These are phyloP conservation scores for Epichloe scottii DNA, from an alignment of 2,329 filamentous ascomycete genomes.

Conservation along the genomic window DNA sequence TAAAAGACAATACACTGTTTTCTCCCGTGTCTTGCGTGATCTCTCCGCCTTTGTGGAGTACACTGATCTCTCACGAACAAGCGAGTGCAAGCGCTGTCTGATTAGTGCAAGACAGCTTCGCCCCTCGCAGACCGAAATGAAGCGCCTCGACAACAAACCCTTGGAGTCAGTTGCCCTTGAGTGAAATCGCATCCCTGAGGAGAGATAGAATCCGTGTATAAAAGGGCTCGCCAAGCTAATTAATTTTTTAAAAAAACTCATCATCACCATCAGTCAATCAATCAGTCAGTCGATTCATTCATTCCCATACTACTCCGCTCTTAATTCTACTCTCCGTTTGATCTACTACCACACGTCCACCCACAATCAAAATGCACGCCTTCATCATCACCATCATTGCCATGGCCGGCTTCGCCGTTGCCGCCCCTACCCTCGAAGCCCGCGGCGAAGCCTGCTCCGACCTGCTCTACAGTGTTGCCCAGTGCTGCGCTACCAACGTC, in stretches of 20 bases:
- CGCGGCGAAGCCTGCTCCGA: slow-evolving; percentile 1
- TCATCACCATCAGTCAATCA: too few relatives aligned
- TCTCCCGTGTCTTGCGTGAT: too few relatives aligned
- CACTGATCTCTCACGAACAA: too few relatives aligned
- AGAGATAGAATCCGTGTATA: too few relatives aligned
- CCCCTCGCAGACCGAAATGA: neutral
- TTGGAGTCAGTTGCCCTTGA: too few relatives aligned
- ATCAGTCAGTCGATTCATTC: too few relatives aligned
- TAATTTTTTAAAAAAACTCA: too few relatives aligned
- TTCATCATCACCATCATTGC: neutral
- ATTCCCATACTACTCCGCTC: too few relatives aligned
- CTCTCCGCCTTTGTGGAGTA: too few relatives aligned
- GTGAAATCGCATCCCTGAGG: too few relatives aligned
- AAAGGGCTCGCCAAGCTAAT: too few relatives aligned
- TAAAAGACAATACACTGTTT: too few relatives aligned
- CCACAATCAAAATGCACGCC: slow-evolving; percentile 4
- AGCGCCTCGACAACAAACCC: neutral
- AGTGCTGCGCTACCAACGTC: slow-evolving; percentile 7
- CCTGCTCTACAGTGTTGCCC: slow-evolving; percentile 3
- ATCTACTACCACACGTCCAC: neutral
- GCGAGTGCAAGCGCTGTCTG: neutral
- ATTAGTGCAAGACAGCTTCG: neutral
- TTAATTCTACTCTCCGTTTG: neutral
- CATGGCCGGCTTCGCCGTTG: slow-evolving; percentile 2
- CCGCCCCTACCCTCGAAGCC: slow-evolving; percentile 1